These are phyloP conservation scores for Fusarium globosum DNA, from an alignment of 2,329 filamentous ascomycete species.

Conservation along the genomic window DNA sequence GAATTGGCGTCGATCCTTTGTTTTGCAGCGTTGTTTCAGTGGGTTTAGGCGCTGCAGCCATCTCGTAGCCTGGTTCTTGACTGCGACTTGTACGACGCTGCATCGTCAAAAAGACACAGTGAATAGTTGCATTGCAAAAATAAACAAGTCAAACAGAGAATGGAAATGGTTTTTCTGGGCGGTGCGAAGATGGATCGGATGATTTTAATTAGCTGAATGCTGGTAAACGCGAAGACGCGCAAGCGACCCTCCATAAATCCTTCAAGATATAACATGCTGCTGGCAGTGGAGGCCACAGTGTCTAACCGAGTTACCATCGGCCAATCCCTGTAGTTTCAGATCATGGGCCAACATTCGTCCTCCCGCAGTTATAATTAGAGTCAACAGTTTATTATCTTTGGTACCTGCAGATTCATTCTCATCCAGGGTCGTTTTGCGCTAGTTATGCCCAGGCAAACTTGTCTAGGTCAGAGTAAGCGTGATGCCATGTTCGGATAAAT, in stretches of 20 bases:
- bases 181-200: background rate
- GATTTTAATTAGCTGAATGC: background rate
- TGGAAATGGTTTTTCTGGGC: accelerated
- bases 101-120: background rate
- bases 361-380: background rate
- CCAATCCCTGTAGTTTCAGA: background rate
- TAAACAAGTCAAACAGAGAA: accelerated
- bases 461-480: background rate
- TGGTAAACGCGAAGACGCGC: background rate
- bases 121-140: accelerated
- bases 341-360: accelerated
- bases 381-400: background rate
- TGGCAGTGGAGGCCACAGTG: background rate
- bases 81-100: background rate
- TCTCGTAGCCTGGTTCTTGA: background rate
- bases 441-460: background rate
- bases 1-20: background rate
- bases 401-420: background rate
- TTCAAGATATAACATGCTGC: background rate
- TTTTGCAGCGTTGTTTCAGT: background rate
- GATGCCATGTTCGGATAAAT: background rate
- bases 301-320: background rate
- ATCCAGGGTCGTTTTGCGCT: background rate
- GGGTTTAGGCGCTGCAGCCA: background rate
- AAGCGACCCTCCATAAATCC: background rate